Evolutionary conservation across 495 filamentous ascomycete genomes (phyloP), one percentile per base, ranked within the genome.

Genomic region (Trichoderma gamsii): DNA sequence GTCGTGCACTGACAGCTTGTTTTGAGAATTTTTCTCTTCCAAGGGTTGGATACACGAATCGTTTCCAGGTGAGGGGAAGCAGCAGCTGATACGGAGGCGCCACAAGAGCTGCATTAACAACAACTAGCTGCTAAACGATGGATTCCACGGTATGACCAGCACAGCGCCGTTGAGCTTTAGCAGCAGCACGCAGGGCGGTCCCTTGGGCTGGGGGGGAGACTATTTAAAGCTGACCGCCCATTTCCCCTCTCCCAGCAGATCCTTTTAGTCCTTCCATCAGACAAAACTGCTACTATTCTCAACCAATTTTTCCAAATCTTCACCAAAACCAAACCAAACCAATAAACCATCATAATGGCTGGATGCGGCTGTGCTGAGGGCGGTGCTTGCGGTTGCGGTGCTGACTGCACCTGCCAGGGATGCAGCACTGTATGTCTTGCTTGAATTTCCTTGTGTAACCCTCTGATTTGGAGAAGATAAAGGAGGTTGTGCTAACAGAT

Each of bases 341-440:
- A 64, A n/a, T 29, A 29, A 1, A 56, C 32, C 56, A 70, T 66
- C 67, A 69, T 70, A 65, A 76, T 76, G 74, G 27, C 18, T 63
- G 74, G 67, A 66, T 76, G 74, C 71, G 74, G 72, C 68, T 76
- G 74, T 27, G 61, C 72, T 67, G 38, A 65, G 18, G 69, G 68
- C 12, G 74, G 74, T 1, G 0, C 70, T 25, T 76, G 74, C 66
- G 68, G 74, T 63, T 76, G 74, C 52, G 74, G 74, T 27, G 2
- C 35, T 0, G 0, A 15, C 21, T 76, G 74, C 46, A 13, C 70
- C 65, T 76, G 74, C 27, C 69, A 70, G 0, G 66, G 64, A 8
- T 76, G 74, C 74, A 72, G 74, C 74, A 72, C 74, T 67, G 74
- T 76, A 71, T 51, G 74, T 38, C 35, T 38, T 9, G 29, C 35